phyloP scores from a whole-genome alignment of 495 filamentous ascomycete genomes.

The Penicillium pulvis region DNA sequence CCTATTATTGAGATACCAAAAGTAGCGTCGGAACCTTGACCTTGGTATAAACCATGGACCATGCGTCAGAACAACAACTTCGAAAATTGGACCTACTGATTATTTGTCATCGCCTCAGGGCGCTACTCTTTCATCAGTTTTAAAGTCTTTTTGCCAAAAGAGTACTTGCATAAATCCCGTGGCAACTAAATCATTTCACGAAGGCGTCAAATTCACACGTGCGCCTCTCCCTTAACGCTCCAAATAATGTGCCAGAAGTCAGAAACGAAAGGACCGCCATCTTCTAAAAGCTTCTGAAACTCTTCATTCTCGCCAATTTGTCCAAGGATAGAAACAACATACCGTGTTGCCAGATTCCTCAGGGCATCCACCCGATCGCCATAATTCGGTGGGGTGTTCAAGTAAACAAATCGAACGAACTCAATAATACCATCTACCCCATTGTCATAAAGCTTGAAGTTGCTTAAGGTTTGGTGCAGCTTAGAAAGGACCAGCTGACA shows the following conservation, averaged over 20 bases:
- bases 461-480: slow-evolving; percentile 31
- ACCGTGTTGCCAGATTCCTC: slow-evolving; percentile 20
- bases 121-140: too few species aligned
- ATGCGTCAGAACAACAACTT: too few species aligned
- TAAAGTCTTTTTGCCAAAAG: too few species aligned
- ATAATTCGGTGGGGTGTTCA: slow-evolving; percentile 19
- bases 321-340: slow-evolving; percentile 26
- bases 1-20: too few species aligned
- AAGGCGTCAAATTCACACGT: too few species aligned
- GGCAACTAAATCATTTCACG: too few species aligned
- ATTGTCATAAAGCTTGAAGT: slow-evolving; percentile 31
- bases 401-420: slow-evolving; percentile 37
- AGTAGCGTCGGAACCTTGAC: too few species aligned
- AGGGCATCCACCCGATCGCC: slow-evolving; percentile 7
- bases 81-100: too few species aligned
- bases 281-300: slow-evolving; percentile 27
- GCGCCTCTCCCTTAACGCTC: neutral
- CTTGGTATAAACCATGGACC: too few species aligned
- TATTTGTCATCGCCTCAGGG: too few species aligned
- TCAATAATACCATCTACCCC: slow-evolving; percentile 32
- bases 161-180: too few species aligned
- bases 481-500: slow-evolving; percentile 35
- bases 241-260: slow-evolving; percentile 25
- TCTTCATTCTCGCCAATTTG: slow-evolving; percentile 19
- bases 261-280: slow-evolving; percentile 31